Conservation (phyloP, 2,329 filamentous ascomycete genomes). For the Aspergillus sp. region DNA sequence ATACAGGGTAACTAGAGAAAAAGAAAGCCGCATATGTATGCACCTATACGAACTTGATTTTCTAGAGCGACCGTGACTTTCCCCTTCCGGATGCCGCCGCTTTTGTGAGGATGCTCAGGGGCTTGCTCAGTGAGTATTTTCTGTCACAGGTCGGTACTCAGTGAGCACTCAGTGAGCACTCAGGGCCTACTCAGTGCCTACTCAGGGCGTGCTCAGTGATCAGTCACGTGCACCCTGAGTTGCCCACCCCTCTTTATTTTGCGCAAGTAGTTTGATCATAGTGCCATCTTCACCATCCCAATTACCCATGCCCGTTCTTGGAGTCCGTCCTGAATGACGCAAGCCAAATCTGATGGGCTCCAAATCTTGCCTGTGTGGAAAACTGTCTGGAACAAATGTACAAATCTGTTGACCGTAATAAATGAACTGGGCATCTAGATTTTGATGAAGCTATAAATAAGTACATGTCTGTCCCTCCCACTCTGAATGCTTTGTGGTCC, state of each 20-base stretch:
- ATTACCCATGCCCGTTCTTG: background rate
- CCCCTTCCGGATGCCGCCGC: constrained; percentile 1
- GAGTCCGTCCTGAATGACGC: background rate
- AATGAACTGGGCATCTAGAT: too few species aligned
- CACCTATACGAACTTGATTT: constrained; percentile 12
- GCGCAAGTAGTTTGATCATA: background rate
- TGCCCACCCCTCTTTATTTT: background rate
- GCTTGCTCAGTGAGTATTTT: constrained; percentile 4
- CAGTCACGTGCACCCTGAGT: constrained; percentile 1
- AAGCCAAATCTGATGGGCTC: background rate
- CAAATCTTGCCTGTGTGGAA: background rate
- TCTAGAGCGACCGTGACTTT: constrained; percentile 3
- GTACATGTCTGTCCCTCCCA: too few species aligned
- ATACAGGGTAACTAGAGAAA: too few species aligned
- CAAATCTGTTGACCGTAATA: too few species aligned
- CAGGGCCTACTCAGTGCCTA: constrained; percentile 2
- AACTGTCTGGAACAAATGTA: background rate
- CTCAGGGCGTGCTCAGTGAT: constrained; percentile 2
- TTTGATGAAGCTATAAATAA: too few species aligned
- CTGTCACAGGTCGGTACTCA: constrained; percentile 3
- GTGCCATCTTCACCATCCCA: background rate
- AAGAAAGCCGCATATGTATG: too few species aligned
- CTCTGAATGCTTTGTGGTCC: too few species aligned
- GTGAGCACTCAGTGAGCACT: constrained; percentile 4
- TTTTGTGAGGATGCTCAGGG: constrained; percentile 5